Evolutionary conservation across 192 early-diverging fungal genomes (phyloP).

Genomic region (Gryganskiella cystojenkinii): DNA sequence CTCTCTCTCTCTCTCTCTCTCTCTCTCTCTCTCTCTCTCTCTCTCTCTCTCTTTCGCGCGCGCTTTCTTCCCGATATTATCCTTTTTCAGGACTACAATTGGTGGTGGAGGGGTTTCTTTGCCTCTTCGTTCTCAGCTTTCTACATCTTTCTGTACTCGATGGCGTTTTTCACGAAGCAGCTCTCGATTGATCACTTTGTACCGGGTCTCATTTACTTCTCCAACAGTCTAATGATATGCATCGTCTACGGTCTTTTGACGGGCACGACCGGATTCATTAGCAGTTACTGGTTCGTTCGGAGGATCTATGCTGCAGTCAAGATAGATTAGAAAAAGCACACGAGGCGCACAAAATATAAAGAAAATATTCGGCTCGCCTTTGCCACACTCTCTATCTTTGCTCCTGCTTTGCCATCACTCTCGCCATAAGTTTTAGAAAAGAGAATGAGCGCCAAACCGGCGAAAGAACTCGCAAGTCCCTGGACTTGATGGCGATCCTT

Average conservation of each 20-base stretch:
- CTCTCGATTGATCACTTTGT: constrained; percentile 71
- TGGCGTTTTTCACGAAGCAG: constrained; percentile 76
- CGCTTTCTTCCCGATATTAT: constrained; percentile 27
- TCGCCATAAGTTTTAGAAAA: too few species aligned
- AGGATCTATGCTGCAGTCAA: constrained; percentile 83
- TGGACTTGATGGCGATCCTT: too few species aligned
- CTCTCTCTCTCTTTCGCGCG: constrained; percentile 57
- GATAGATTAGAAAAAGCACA: constrained; percentile 60
- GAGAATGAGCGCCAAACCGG: too few species aligned
- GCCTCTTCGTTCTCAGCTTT: constrained; percentile 77
- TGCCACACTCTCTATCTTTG: too few species aligned
- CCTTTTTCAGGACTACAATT: constrained; percentile 74
- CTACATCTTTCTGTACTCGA: constrained; percentile 86
- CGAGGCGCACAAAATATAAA: too few species aligned
- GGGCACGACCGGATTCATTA: constrained; percentile 84
- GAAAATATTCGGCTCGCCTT: too few species aligned
- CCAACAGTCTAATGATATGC: constrained; percentile 73
- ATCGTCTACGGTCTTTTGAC: constrained; percentile 73
- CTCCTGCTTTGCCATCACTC: too few species aligned
- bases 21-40: too few species aligned
- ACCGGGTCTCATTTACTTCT: constrained; percentile 82
- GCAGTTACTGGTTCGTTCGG: constrained; percentile 77
- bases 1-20: too few species aligned
- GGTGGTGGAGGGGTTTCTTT: constrained; percentile 95
- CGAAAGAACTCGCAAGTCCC: too few species aligned